These are phyloP conservation scores for Leptographium lundbergii DNA, from an alignment of 2,329 filamentous ascomycete species.

Conservation along the genomic window DNA sequence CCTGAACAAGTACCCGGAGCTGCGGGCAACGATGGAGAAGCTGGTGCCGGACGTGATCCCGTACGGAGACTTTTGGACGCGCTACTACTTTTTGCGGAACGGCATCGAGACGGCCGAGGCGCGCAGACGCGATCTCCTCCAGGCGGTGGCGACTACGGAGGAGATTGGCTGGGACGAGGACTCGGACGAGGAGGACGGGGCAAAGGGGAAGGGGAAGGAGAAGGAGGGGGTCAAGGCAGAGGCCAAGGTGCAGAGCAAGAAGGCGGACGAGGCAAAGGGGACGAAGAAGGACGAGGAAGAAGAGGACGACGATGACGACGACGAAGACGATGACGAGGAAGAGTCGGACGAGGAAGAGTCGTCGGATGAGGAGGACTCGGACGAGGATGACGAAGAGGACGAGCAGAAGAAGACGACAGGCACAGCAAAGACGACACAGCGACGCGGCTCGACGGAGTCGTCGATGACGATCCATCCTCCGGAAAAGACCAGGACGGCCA, in stretches of 20 bases:
- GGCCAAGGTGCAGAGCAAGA: slow-evolving; percentile 58
- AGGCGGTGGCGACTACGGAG: slow-evolving; percentile 60
- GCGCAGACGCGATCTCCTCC: slow-evolving; percentile 75
- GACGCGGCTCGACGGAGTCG: slow-evolving; percentile 38
- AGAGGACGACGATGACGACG: slow-evolving; percentile 43
- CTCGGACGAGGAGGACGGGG: slow-evolving; percentile 18
- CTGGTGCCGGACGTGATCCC: slow-evolving; percentile 87
- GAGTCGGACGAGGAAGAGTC: neutral
- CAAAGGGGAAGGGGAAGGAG: slow-evolving; percentile 39
- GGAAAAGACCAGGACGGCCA: neutral
- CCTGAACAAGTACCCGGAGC: slow-evolving; percentile 73
- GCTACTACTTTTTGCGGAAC: slow-evolving; percentile 90
- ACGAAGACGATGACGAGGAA: slow-evolving; percentile 36
- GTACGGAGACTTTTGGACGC: slow-evolving; percentile 81
- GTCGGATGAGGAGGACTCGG: slow-evolving; percentile 15
- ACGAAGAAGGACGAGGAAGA: slow-evolving; percentile 41
- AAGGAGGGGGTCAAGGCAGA: slow-evolving; percentile 42
- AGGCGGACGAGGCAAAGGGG: slow-evolving; percentile 44
- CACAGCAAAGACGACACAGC: slow-evolving; percentile 14
- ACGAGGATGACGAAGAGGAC: slow-evolving; percentile 48
- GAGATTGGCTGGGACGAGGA: slow-evolving; percentile 59
- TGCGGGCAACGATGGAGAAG: slow-evolving; percentile 85
- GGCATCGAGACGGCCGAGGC: slow-evolving; percentile 90
- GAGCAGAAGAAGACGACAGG: slow-evolving; percentile 18
- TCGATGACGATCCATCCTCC: slow-evolving; percentile 47